These are phyloP conservation scores for Trifolium subterraneum DNA, from an alignment of 306 rosid species.

Conservation along the genomic window DNA sequence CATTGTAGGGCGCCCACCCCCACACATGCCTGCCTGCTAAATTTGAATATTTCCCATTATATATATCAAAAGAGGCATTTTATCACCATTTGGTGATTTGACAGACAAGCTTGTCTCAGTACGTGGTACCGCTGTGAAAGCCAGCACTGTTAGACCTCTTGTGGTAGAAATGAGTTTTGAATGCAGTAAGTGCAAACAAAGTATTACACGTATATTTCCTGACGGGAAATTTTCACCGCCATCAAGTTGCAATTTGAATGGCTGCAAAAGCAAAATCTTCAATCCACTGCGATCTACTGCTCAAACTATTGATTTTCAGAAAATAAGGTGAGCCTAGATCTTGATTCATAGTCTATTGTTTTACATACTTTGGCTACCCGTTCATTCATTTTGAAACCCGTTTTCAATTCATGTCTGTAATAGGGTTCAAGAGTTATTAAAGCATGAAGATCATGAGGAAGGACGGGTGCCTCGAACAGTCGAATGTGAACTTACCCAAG, in stretches of 20 bases:
- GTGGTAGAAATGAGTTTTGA: conserved; percentile 80
- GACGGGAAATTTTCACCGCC: conserved; percentile 95
- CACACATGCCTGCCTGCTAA: not conserved
- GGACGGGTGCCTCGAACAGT: conserved; percentile 97
- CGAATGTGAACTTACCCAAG: conserved; percentile 89
- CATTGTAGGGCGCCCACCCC: not conserved
- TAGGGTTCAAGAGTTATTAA: conserved; percentile 84
- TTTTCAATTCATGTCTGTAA: conserved; percentile 21
- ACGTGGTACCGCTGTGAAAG: conserved; percentile 91
- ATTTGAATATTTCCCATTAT: conserved; percentile 6
- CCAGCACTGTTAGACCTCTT: conserved; percentile 77
- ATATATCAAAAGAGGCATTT: conserved; percentile 26
- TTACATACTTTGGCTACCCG: not conserved
- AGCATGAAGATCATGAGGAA: conserved; percentile 92
- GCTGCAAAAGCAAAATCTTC: conserved; percentile 90
- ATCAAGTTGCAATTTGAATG: conserved; percentile 65
- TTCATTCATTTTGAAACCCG: conserved; percentile 18
- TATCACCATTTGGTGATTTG: conserved; percentile 36
- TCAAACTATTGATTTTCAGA: conserved; percentile 82
- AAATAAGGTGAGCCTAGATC: conserved; percentile 69
- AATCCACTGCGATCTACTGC: conserved; percentile 78
- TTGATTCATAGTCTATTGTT: conserved; percentile 30
- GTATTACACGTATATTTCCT: conserved; percentile 66
- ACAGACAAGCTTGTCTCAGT: conserved; percentile 92
- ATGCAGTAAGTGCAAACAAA: conserved; percentile 80